Base-by-base conservation (phyloP, 2,329 filamentous ascomycete species). In the Fusarium sp. region DNA sequence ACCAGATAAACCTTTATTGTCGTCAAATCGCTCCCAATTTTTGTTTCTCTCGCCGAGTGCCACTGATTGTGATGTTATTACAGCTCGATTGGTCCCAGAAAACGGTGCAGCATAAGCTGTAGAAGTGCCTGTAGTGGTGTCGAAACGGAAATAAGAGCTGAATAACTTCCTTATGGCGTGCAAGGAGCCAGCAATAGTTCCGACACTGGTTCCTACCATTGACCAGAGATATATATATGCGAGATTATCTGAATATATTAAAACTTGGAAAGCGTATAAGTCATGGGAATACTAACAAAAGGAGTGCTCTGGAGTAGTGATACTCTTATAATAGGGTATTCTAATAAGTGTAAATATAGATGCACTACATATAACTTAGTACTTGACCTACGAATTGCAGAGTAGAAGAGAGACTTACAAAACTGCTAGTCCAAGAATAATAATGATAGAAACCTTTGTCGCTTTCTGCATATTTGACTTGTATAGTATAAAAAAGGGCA, bases 361-460 rank as follows among this genome's bases (percentile, higher is more conserved):
- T 26, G 42, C 42, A 26, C 42, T 45, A 5, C 3, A 28, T 8
- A 3, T 3, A 28, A 10, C 3, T 45, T 26, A 45, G 42, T 1
- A 45, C 17, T 4, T 5, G 4, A 20, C 3, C 11, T 9, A 5
- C 1, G 1, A 20, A 9, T 26, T 3, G 3, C 8, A 45, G 17
- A 26, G 8, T 6, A 3, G 24, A 3, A 26, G 4, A 45, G 12
- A 45, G 8, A 14, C 24, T 45, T 26, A 45, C 42, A 45, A 45
- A 20, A 45, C 42, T 45, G 24, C 42, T 26, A 45, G 42, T 2
- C 24, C 12, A 26, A 45, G 42, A 26, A 45, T 26, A 26, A 45
- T 26, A 10, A 5, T 20, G 9, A 45, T 8, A 26, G 42, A 45
- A 20, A 45, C 18, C 12, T 20, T 45, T 0, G 24, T 45, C 4